These are phyloP conservation scores for Pulveroboletus frians DNA, from an alignment of 768 basidiomycete species.

Conservation along the genomic window DNA sequence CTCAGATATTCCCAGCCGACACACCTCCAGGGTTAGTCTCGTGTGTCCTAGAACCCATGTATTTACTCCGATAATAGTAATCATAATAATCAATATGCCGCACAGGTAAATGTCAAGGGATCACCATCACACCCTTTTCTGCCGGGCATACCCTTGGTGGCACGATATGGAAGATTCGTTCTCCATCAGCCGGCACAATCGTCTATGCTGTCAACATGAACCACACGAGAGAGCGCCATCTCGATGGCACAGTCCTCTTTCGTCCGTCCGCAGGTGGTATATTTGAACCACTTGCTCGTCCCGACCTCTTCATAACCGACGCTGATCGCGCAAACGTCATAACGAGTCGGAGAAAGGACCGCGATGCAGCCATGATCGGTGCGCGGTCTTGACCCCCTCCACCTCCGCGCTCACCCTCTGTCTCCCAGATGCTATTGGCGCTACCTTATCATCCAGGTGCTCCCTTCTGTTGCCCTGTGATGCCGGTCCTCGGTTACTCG, in stretches of 20 bases:
- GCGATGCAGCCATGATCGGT: slow-evolving; percentile 88
- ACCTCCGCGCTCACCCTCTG: not conserved
- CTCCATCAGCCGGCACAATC: slow-evolving; percentile 92
- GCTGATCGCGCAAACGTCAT: slow-evolving; percentile 79
- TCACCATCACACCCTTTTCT: slow-evolving; percentile 93
- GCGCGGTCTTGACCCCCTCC: slow-evolving; percentile 10
- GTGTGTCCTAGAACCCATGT: not conserved
- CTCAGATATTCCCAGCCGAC: slow-evolving; percentile 94
- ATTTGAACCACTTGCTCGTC: slow-evolving; percentile 81
- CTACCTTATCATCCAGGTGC: slow-evolving; percentile 72
- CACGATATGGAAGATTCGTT: slow-evolving; percentile 98
- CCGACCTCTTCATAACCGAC: slow-evolving; percentile 92
- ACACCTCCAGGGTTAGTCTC: slow-evolving; percentile 77
- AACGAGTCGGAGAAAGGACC: slow-evolving; percentile 83
- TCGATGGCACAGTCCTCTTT: slow-evolving; percentile 89
- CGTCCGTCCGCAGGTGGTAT: slow-evolving; percentile 68
- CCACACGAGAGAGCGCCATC: slow-evolving; percentile 92
- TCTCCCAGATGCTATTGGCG: slow-evolving; percentile 74
- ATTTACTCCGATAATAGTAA: not conserved
- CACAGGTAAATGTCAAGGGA: slow-evolving; percentile 82
- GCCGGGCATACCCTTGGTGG: slow-evolving; percentile 95
- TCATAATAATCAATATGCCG: not conserved
- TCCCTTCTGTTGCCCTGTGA: slow-evolving; percentile 91
- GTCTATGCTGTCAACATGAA: slow-evolving; percentile 94
- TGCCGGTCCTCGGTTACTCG: slow-evolving; percentile 89